Evolutionary conservation across 2,329 filamentous ascomycete species (phyloP), one percentile per base, ranked within the genome.

Genomic region (Fusarium abutilonis): DNA sequence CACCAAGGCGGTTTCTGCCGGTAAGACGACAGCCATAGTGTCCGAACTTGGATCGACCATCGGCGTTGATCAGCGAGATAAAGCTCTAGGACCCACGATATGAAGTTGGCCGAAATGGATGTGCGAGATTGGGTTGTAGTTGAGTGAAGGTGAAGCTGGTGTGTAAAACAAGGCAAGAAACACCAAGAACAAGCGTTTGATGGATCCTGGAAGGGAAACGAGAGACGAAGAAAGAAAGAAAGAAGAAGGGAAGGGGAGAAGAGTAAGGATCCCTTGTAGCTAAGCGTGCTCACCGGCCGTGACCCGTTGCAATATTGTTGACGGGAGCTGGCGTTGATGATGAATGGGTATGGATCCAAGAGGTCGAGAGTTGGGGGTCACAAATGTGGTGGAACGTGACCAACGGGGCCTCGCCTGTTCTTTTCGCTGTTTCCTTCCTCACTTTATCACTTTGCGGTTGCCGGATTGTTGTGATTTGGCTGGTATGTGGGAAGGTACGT

Each of bases 351-450:
- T 29, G 28, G 28, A 34, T 34, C 13, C 38, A 44, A 36, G 55
- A 58, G 52, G 35, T 41, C 34, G 39, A 46, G 56, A 34, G 35
- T 49, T 58, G 50, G 61, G 36, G 44, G 54, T 56, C 56, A 65
- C 64, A 63, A 50, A 69, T 45, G 62, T 39, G 53, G 61, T 70
- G 68, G 51, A 63, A 68, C 68, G 54, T 41, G 40, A 58, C 43
- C 39, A 48, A 42, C 34, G 52, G 51, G 52, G 48, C 57, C 52
- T 54, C 38, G 53, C 52, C 64, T 67, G 60, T 50, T 23, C 29
- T 43, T 50, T 47, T 17, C 42, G 44, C 41, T 60, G 31, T 29
- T 42, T 59, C 63, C 40, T 40, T 59, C 39, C 32, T 23, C 31
- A 44, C 32, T 40, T 26, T 21, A 26, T 21, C 46, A 44, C 53